These are phyloP conservation scores for Sporobolus alterniflorus DNA, from an alignment of 202 grass and related monocot genomes.

Conservation along the genomic window DNA sequence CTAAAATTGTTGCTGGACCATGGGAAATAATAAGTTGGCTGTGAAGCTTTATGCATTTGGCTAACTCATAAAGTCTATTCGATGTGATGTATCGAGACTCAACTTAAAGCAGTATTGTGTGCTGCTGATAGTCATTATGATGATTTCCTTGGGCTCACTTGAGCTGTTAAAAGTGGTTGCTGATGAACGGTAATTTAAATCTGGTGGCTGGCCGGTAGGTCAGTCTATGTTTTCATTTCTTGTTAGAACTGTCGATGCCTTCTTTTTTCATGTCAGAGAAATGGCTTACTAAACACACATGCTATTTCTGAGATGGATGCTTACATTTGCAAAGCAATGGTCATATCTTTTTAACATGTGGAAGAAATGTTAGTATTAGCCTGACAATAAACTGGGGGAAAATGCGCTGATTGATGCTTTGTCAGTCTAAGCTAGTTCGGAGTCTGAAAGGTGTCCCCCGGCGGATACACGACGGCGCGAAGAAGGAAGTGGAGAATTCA, in stretches of 20 bases:
- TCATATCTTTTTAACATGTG: too few relatives aligned
- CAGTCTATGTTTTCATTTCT: too few relatives aligned
- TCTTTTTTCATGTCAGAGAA: too few relatives aligned
- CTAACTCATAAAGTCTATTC: slow-evolving; percentile 61
- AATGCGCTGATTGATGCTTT: background rate
- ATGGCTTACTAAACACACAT: too few relatives aligned
- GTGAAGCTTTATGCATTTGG: slow-evolving; percentile 57
- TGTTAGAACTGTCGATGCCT: too few relatives aligned
- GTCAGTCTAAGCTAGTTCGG: slow-evolving; percentile 46
- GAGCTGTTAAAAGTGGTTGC: background rate
- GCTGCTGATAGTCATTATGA: slow-evolving; percentile 52
- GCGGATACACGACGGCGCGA: slow-evolving; percentile 26
- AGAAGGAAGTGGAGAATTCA: slow-evolving; percentile 31
- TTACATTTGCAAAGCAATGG: too few relatives aligned
- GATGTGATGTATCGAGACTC: slow-evolving; percentile 53
- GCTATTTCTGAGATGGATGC: too few relatives aligned
- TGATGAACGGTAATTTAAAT: background rate
- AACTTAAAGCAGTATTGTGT: slow-evolving; percentile 40
- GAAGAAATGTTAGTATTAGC: too few relatives aligned
- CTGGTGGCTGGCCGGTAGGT: too few relatives aligned
- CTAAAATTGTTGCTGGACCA: slow-evolving; percentile 50
- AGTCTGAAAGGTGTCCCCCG: slow-evolving; percentile 59
- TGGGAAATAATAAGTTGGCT: slow-evolving; percentile 72
- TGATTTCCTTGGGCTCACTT: background rate
- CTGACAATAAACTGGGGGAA: too few relatives aligned